Base-by-base conservation (phyloP, 192 early-diverging fungal genomes). In the Dispira simplex region DNA sequence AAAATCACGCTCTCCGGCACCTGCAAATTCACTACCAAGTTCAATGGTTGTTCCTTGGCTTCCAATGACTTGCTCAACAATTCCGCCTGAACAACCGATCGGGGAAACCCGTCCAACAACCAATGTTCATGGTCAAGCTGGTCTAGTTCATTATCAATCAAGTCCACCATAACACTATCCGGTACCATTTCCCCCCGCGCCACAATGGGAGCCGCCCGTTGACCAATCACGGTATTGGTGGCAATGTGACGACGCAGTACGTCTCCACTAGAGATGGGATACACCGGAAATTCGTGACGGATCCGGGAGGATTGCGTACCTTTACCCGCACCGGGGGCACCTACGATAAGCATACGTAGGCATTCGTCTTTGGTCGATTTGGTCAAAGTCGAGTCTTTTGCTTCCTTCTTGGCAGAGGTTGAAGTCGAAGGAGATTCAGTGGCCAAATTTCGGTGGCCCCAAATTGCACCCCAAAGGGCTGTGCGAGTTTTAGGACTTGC, bases 1-100 rank as follows among this genome's bases (percentile, higher is more conserved):
- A 98, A 68, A 53, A 96, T 95, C 13, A 91, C 88, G 60, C 81
- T 79, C 67, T 92, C 89, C 11, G 95, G 93, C 21, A 98, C 95
- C 64, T 86, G 83, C 60, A 98, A 73, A 68, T 96, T 90, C 48
- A 97, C 80, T 18, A 95, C 93, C 11, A 89, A 67, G 68, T 89
- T 89, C 53, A 97, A 73, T 14, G 87, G 79, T 67, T 87, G 83
- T 32, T 64, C 64, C 25, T 75, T 66, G 9, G 45, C 59, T 0
- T 71, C 68, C 58, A 93, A 73, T 26, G 75, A 72, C 25, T 76
- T 68, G 66, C 87, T 84, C 64, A 97, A 71, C 2, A 78, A 75
- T 62, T 80, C 65, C 5, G 96, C 94, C 73, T 98, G 96, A 5
- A 70, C 65, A 39, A 89, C 73, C 5, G 85, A 93, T 32, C 96